These are phyloP conservation scores for Quercus dentata DNA, from an alignment of 306 rosid genomes.

Conservation along the genomic window DNA sequence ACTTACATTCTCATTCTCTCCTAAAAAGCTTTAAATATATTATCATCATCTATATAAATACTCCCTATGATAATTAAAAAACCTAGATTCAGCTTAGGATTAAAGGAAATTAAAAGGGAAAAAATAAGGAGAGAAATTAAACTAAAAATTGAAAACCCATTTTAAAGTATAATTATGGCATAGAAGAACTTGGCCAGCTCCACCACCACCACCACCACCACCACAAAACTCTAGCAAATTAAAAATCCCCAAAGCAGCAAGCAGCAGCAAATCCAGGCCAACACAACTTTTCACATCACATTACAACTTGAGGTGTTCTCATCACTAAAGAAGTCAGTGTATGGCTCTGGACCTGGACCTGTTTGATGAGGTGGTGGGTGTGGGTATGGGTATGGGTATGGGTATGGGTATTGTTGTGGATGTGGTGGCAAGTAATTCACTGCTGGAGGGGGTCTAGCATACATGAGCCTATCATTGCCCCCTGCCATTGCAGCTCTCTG, in stretches of 20 bases:
- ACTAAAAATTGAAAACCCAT: slow-evolving; percentile 27
- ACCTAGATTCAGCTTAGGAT: slow-evolving; percentile 37
- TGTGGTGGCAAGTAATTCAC: slow-evolving; percentile 44
- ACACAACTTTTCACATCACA: slow-evolving; percentile 50
- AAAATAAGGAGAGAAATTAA: slow-evolving; percentile 21
- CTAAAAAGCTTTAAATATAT: slow-evolving; percentile 33
- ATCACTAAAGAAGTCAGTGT: slow-evolving; percentile 57
- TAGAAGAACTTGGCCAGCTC: slow-evolving; percentile 6
- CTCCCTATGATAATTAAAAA: slow-evolving; percentile 31
- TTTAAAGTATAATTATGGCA: slow-evolving; percentile 46
- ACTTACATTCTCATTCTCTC: slow-evolving; percentile 36
- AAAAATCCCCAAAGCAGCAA: neutral
- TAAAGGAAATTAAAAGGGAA: neutral
- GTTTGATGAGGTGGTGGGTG: slow-evolving; percentile 17
- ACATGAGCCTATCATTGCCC: slow-evolving; percentile 73
- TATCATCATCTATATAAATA: slow-evolving; percentile 29
- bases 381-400: slow-evolving; percentile 30
- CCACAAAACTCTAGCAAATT: slow-evolving; percentile 3
- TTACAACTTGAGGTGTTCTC: slow-evolving; percentile 73
- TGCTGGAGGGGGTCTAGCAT: slow-evolving; percentile 40
- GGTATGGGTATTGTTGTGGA: slow-evolving; percentile 34
- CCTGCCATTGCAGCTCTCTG: slow-evolving; percentile 54
- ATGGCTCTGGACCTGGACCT: slow-evolving; percentile 29
- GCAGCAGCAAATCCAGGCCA: neutral
- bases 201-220: neutral